These are phyloP conservation scores for Yarrowia sp. DNA, from an alignment of 805 yeast genomes.

Conservation along the genomic window DNA sequence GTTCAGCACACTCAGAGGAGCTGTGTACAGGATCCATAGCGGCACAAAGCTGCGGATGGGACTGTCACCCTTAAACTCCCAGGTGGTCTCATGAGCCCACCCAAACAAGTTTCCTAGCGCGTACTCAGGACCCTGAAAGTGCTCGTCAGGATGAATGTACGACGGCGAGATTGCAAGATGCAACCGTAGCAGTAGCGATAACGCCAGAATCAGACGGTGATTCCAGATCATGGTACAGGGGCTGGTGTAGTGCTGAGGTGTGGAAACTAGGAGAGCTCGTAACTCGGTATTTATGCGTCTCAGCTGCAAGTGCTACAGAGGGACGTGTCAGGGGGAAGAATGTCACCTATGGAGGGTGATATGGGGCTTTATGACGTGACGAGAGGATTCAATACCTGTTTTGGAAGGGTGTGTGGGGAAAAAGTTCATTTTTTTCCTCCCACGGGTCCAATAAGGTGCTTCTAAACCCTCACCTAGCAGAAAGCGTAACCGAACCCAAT, in stretches of 20 bases:
- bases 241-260: not conserved
- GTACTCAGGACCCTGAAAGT: constrained; percentile 84
- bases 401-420: not conserved
- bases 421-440: too few relatives aligned
- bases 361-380: not conserved
- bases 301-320: not conserved
- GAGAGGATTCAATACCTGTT: not conserved
- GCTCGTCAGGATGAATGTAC: constrained; percentile 97
- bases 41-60: constrained; percentile 75
- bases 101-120: constrained; percentile 39
- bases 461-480: not conserved
- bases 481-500: not conserved
- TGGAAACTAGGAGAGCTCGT: not conserved
- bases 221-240: not conserved
- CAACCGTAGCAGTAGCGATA: not conserved
- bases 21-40: constrained; percentile 60
- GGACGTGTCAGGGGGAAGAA: not conserved
- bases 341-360: not conserved
- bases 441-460: not conserved
- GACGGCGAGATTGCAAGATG: constrained; percentile 65
- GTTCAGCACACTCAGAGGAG: constrained; percentile 52
- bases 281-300: not conserved
- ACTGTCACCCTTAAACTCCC: constrained; percentile 66
- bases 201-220: not conserved
- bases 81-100: constrained; percentile 55